These are phyloP conservation scores for Zymoseptoria brevis DNA, from an alignment of 2,329 filamentous ascomycete species.

Conservation along the genomic window DNA sequence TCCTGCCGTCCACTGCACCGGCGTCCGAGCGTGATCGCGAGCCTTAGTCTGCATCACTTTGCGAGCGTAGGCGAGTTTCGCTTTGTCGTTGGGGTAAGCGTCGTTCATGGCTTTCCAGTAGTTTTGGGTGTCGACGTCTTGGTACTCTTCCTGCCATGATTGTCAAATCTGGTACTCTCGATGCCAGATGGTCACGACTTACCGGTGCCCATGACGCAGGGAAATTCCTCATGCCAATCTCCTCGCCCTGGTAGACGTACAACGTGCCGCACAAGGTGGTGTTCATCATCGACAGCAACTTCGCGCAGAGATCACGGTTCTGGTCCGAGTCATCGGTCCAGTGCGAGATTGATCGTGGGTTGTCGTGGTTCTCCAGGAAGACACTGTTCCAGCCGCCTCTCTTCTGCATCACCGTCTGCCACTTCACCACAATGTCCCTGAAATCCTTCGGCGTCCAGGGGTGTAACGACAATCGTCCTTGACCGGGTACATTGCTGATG, in stretches of 20 bases:
- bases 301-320: conserved; percentile 40
- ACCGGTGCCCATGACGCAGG: conserved; percentile 35
- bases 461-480: conserved; percentile 30
- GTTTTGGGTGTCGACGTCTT: conserved; percentile 49
- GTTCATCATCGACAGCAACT: conserved; percentile 42
- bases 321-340: conserved; percentile 42
- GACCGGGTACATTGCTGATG: conserved; percentile 29
- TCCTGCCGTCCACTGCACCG: conserved; percentile 57
- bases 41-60: conserved; percentile 15
- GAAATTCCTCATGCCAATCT: conserved; percentile 45
- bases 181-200: not conserved
- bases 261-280: conserved; percentile 42
- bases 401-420: conserved; percentile 43
- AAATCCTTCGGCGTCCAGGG: conserved; percentile 33
- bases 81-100: conserved; percentile 25
- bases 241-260: conserved; percentile 46
- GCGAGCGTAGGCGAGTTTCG: conserved; percentile 12
- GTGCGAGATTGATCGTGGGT: conserved; percentile 42
- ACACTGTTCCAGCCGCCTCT: conserved; percentile 44
- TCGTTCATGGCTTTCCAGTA: conserved; percentile 45
- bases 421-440: conserved; percentile 26
- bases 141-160: conserved; percentile 34
- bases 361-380: conserved; percentile 47
- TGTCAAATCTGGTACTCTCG: not conserved
- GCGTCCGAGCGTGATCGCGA: conserved; percentile 50